These are phyloP conservation scores for Haemoproteus tartakovskyi DNA, from an alignment of 169 alveolate genomes.

Conservation along the genomic window DNA sequence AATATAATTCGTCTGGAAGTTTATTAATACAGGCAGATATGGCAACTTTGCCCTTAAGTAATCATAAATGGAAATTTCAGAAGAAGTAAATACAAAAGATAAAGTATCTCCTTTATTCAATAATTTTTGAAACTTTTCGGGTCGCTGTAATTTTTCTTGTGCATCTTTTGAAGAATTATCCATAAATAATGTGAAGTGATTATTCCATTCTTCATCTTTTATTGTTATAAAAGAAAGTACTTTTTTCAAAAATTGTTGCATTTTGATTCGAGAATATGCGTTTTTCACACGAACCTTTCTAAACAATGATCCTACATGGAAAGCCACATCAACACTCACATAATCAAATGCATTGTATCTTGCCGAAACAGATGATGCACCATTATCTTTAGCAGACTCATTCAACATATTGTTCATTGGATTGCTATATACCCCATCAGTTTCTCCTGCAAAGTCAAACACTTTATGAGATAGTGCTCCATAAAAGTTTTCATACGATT, in stretches of 20 bases:
- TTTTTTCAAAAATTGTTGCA: too few relatives aligned
- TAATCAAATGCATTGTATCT: constrained; percentile 16
- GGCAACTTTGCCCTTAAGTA: constrained; percentile 18
- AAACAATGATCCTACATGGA: constrained; percentile 4
- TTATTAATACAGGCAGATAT: constrained; percentile 38
- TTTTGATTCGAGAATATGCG: too few relatives aligned
- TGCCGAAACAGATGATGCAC: background rate
- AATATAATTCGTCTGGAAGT: constrained; percentile 39
- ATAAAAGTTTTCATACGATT: constrained; percentile 36
- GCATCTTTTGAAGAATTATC: background rate
- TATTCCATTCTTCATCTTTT: too few relatives aligned
- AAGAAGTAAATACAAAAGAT: too few relatives aligned
- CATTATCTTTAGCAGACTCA: background rate
- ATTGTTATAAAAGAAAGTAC: too few relatives aligned
- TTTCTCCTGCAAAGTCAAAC: constrained; percentile 10
- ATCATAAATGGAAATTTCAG: constrained; percentile 43
- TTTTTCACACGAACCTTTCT: too few relatives aligned
- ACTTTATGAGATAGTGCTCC: constrained; percentile 12
- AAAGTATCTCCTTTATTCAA: constrained; percentile 7
- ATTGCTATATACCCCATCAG: background rate
- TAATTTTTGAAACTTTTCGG: background rate
- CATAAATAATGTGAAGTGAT: background rate
- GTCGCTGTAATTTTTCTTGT: background rate
- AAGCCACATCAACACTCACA: constrained; percentile 31
- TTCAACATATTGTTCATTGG: background rate